These are phyloP conservation scores for Cyberlindnera samutprakarnensis DNA, from an alignment of 805 yeast genomes.

Conservation along the genomic window DNA sequence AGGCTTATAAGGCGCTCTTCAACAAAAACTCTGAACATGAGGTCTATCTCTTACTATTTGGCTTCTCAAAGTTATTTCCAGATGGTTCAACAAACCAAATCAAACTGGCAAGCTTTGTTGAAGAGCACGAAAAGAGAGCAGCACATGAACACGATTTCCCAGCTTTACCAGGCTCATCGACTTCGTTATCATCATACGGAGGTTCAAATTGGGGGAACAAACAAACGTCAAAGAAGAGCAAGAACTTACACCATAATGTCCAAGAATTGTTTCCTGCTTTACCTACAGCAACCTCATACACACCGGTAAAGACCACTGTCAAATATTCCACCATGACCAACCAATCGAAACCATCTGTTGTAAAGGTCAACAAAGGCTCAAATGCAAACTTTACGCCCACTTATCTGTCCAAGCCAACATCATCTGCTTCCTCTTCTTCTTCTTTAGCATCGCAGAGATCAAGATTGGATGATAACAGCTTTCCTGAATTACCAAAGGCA, in stretches of 20 bases:
- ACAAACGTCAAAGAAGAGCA: constrained; percentile 4
- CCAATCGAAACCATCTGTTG: constrained; percentile 5
- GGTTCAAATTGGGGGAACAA: constrained; percentile 11
- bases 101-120: constrained; percentile 25
- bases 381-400: constrained; percentile 18
- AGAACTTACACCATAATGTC: constrained; percentile 6
- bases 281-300: constrained; percentile 9
- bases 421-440: constrained; percentile 15
- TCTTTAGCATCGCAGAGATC: constrained; percentile 13
- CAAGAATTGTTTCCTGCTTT: constrained; percentile 26
- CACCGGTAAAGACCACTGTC: constrained; percentile 17
- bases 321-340: constrained; percentile 11
- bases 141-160: constrained; percentile 40
- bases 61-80: constrained; percentile 51
- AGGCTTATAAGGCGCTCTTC: constrained; percentile 43
- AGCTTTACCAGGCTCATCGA: constrained; percentile 29
- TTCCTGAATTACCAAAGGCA: constrained; percentile 46
- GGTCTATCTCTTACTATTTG: constrained; percentile 48
- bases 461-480: constrained; percentile 25
- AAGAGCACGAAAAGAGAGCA: constrained; percentile 20
- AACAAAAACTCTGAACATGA: constrained; percentile 35
- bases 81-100: constrained; percentile 35
- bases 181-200: constrained; percentile 15
- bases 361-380: constrained; percentile 8
- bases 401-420: constrained; percentile 19